Conservation (phyloP, 2,329 filamentous ascomycete species). For the Penicillium glabrum region DNA sequence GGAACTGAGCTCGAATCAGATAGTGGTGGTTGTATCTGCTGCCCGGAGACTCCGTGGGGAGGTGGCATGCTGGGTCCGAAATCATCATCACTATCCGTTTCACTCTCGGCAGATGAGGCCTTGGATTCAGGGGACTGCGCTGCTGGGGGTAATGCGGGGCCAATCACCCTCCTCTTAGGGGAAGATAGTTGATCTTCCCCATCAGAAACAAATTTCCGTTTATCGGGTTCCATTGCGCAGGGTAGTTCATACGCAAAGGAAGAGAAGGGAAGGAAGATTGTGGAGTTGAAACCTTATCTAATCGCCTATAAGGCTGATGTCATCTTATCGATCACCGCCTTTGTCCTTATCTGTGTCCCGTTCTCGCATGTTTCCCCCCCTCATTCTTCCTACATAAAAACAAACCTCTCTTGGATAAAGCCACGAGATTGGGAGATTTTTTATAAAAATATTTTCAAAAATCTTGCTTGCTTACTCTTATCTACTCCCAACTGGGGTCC, state of each 20-base stretch:
- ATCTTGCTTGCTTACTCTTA: not conserved
- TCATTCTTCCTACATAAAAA: not conserved
- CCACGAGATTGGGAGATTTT: too few species aligned
- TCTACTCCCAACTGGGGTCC: not conserved
- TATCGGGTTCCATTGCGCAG: constrained; percentile 8
- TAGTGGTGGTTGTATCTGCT: not conserved
- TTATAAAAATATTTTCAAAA: too few species aligned
- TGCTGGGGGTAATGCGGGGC: constrained; percentile 57
- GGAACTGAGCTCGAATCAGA: constrained; percentile 7
- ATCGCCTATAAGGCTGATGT: not conserved
- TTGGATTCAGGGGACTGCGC: constrained; percentile 25
- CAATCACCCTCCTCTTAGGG: constrained; percentile 47
- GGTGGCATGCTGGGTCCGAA: constrained; percentile 44
- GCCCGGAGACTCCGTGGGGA: constrained; percentile 15
- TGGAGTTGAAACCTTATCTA: not conserved
- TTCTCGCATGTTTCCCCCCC: not conserved
- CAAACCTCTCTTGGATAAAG: not conserved
- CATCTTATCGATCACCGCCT: not conserved
- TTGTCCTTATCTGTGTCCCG: not conserved
- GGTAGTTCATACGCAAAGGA: not conserved
- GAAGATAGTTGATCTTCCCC: constrained; percentile 2
- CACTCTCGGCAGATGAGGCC: not conserved
- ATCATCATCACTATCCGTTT: constrained; percentile 38
- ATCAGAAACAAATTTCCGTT: constrained; percentile 19
- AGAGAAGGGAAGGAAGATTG: not conserved